Conservation (phyloP, 352 stramenopile species). For the Pseudoperonospora humuli region DNA sequence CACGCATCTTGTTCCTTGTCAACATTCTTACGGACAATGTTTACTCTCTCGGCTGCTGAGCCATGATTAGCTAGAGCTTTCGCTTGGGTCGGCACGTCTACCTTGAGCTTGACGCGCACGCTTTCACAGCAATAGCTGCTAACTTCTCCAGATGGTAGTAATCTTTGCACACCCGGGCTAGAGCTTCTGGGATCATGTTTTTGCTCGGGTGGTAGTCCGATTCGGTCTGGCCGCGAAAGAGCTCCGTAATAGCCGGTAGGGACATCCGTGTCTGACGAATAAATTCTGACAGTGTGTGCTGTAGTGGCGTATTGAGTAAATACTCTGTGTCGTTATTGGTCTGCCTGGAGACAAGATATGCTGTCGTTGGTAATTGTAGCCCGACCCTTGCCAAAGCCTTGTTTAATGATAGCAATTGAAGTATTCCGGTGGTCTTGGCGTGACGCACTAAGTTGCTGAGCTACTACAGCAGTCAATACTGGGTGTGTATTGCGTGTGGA, state of each 20-base stretch:
- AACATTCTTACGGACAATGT: no score
- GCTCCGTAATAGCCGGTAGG: slow-evolving; percentile 5
- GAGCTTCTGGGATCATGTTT: not conserved
- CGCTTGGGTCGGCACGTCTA: not conserved
- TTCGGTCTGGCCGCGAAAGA: slow-evolving; percentile 3
- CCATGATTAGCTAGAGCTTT: slow-evolving; percentile 5
- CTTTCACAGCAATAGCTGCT: not conserved
- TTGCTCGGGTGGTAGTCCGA: slow-evolving; percentile 12
- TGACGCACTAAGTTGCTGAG: no score
- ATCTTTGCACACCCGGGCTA: slow-evolving; percentile 2
- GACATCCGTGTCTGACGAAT: not conserved
- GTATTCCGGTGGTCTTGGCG: no score
- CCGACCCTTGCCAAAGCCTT: not conserved
- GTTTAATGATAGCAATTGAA: no score
- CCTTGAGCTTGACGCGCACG: not conserved
- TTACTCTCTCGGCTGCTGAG: slow-evolving; percentile 4
- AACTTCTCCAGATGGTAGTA: slow-evolving; percentile 5
- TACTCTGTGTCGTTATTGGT: not conserved
- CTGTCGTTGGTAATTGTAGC: not conserved
- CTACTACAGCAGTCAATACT: no score
- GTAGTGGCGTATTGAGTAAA: slow-evolving; percentile 7
- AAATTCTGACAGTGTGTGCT: no score
- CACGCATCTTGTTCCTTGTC: slow-evolving; percentile 12
- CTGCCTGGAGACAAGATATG: not conserved
- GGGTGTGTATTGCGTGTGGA: no score